These are phyloP conservation scores for Erodium chrysanthum DNA, from an alignment of 441 rosid species.

Conservation along the genomic window DNA sequence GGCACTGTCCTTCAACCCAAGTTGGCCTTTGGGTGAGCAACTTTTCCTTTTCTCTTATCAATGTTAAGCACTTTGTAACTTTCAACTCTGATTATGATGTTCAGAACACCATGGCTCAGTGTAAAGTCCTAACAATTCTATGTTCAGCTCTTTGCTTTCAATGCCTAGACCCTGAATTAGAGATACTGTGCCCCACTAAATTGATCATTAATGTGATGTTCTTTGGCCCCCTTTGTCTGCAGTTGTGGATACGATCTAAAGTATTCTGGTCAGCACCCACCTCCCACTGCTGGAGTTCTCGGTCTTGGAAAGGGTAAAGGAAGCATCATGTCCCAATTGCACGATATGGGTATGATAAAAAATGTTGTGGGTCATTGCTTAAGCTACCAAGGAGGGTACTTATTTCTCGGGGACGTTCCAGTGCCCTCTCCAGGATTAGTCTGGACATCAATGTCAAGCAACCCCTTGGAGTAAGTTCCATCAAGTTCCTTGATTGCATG, in stretches of 20 bases:
- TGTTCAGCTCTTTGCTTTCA: no score
- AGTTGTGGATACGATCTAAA: conserved; percentile 50
- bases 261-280: conserved; percentile 26
- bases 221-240: conserved; percentile 5
- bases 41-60: background rate
- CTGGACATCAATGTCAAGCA: conserved; percentile 39
- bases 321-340: conserved; percentile 42
- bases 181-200: no score
- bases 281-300: conserved; percentile 49
- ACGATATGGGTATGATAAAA: conserved; percentile 24
- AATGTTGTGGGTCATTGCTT: conserved; percentile 52
- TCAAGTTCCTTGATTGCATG: no score
- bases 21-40: conserved; percentile 63
- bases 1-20: conserved; percentile 36
- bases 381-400: conserved; percentile 46
- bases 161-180: no score
- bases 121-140: background rate
- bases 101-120: background rate
- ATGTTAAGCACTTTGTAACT: background rate
- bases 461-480: conserved; percentile 27
- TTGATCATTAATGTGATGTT: no score
- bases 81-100: background rate
- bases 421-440: conserved; percentile 37
- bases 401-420: conserved; percentile 48
- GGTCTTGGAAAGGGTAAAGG: conserved; percentile 56